Evolutionary conservation across 352 stramenopile genomes (phyloP), one percentile per base, ranked within the genome.

Genomic region (Blastocystis sp.): DNA sequence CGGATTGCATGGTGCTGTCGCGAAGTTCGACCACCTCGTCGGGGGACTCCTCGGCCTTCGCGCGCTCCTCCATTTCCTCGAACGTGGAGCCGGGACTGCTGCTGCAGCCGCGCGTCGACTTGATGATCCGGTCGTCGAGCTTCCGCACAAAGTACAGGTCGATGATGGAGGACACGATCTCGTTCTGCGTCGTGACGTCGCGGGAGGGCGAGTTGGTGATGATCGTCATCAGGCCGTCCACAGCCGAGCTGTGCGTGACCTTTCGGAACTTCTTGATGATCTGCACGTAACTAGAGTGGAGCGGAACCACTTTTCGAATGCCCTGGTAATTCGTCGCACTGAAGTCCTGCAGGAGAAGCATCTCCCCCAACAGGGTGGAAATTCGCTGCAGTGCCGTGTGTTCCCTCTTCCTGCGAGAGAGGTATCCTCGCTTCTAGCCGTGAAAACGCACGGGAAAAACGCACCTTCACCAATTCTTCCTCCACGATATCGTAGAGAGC

Each of bases 251-350:
- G 11, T 79, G 61, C 43, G 78, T 88, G 38, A 88, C 67, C 23
- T 88, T 88, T 38, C 28, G 56, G 48, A 77, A 79, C 60, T 88
- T 88, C 78, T 88, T 88, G 45, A 88, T 88, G 45, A 88, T 88
- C 78, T 84, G 45, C 14, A 52, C 5, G 11, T 53, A 21, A 69
- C 67, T 2, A 23, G 14, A 28, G 28, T 21, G 4, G 5, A 17
- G n/a, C 2, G 7, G 4, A 43, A 23, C 23, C 34, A 84, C 74
- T 52, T 88, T 88, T n/a, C 78, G 78, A 61, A 88, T 76, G 23
- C 78, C 78, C 21, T 41, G 62, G 45, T 88, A 88, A 61, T 88
- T 88, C 0, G n/a, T 65, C 3, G 60, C 62, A 40, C 64, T 79
- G 34, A 88, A 88, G 48, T 88, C 65, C 62, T 88, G 64, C 34